Base-by-base conservation (phyloP, 805 yeast species). In the Yamadazyma phyllophila region DNA sequence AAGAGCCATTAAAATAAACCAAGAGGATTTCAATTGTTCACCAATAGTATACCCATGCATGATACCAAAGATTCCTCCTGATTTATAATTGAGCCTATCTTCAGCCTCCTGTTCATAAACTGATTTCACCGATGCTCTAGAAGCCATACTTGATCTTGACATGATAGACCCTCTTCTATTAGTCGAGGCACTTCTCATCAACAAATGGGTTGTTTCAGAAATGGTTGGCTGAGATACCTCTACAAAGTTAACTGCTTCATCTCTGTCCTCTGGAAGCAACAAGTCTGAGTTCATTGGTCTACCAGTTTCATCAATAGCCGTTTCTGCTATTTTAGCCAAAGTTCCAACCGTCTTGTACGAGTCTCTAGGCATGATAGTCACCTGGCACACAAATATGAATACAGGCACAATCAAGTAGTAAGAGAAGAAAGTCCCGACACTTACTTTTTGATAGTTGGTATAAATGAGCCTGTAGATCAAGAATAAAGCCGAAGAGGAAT, bases 401-500 rank as follows among this genome's bases (percentile, higher is more conserved):
- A 80, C 44, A 0, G 98, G 98, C 6, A 91, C 94, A 7, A 81
- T 56, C 56, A 88, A 61, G 63, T 87, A 91, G 48, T 62, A 57
- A 11, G 74, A 63, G 70, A 92, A 92, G 63, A 91, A 91, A 33
- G 61, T 68, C 15, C 71, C 60, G 9, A 89, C 58, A 0, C 80
- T 56, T 17, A 85, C 54, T 29, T 64, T 50, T 12, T 60, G 43
- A 41, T 71, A 48, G 43, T 63, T 62, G 48, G 71, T 81, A 63
- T 86, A 90, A 10, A 77, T 57, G 13, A 89, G 49, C 55, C 96
- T 71, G 68, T 90, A 92, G 9, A 78, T 55, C 54, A 89, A 71
- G 59, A 91, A 91, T 39, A 91, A 75, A 0, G 96, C 97, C n/a
- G 95, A 82, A 1, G 96, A 87, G 0, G 96, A 77, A 63, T 92